Conservation (phyloP, 495 filamentous ascomycete species). For the Aspergillus heteromorphus region DNA sequence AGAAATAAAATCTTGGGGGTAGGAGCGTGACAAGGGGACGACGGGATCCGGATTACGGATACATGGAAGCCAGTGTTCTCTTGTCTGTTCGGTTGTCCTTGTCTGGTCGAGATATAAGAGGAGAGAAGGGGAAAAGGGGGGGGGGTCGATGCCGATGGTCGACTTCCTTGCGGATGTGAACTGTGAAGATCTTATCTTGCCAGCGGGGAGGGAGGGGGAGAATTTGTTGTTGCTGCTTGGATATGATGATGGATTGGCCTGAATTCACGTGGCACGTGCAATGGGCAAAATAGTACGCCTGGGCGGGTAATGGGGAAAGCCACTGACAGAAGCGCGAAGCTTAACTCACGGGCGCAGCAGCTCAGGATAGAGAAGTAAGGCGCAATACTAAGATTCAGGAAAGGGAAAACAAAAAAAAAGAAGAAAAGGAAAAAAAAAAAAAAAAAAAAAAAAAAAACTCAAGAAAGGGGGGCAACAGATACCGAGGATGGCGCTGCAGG, state of each 20-base stretch:
- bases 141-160: not conserved
- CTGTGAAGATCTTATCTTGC: conserved; percentile 11
- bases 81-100: not conserved
- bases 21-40: not conserved
- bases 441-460: not conserved
- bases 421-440: not conserved
- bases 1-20: not conserved
- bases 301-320: not conserved
- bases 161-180: not conserved
- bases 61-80: not conserved
- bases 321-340: not conserved
- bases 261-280: conserved; percentile 7
- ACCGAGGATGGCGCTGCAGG: too few relatives aligned
- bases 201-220: conserved; percentile 8
- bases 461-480: not conserved
- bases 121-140: too few relatives aligned
- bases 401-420: not conserved
- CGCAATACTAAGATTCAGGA: not conserved
- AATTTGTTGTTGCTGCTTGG: too few relatives aligned
- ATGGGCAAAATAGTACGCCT: not conserved
- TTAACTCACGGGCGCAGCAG: not conserved
- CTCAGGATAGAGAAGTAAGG: not conserved
- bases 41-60: not conserved
- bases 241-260: not conserved
- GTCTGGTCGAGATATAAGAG: not conserved